Evolutionary conservation across 2,329 filamentous ascomycete species (phyloP).

Genomic region (Didymellaceae sp.): DNA sequence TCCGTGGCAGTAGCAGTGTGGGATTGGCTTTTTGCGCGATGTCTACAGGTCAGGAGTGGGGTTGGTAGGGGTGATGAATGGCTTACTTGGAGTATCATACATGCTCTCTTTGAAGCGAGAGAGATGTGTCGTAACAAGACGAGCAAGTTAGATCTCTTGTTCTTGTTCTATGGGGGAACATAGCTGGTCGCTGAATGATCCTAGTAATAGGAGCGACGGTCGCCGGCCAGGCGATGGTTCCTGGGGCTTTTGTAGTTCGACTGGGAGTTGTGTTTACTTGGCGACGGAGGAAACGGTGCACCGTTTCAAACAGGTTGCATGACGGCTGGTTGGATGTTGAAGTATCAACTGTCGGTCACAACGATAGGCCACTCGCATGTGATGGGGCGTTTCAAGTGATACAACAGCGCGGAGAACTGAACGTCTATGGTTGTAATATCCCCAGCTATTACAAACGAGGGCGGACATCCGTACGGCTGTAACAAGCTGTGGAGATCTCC

Average conservation of each 20-base stretch:
- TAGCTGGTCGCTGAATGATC: neutral
- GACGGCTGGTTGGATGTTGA: neutral
- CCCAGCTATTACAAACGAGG: neutral
- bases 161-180: too few species aligned
- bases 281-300: neutral
- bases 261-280: neutral
- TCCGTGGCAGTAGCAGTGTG: neutral
- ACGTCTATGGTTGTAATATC: neutral
- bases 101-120: neutral
- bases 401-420: neutral
- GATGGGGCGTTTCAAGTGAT: neutral
- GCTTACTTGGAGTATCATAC: constrained; percentile 3
- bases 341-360: neutral
- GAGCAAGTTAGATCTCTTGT: too few species aligned
- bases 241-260: too few species aligned
- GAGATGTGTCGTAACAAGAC: neutral
- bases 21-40: neutral
- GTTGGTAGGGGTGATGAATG: neutral
- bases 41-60: neutral
- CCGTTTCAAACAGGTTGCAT: neutral
- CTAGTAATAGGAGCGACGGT: neutral
- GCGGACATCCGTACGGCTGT: constrained; percentile 6
- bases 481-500: neutral
- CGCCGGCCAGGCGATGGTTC: neutral
- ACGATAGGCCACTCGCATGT: neutral